Base-by-base conservation (phyloP, 139 green algal species). In the Spirogloea muscicola region DNA sequence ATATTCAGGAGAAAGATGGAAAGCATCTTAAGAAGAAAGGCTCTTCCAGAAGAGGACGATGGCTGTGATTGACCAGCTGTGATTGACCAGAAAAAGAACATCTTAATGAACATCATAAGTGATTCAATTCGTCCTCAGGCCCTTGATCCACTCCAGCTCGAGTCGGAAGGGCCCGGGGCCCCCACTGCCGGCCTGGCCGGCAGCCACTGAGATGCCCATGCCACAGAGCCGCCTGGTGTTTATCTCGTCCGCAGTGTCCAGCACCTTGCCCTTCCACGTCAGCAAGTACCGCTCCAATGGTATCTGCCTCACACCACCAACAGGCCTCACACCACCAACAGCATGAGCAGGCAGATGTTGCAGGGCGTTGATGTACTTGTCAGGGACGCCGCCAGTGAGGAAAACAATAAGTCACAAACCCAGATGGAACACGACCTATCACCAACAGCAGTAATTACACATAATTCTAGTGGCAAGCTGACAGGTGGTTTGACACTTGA, bases 71-170 rank as follows among this genome's bases (percentile, higher is more conserved):
- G n/a, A n/a, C n/a, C n/a, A n/a, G n/a, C n/a, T n/a, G n/a, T n/a
- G n/a, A n/a, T n/a, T n/a, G n/a, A n/a, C n/a, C n/a, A n/a, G n/a
- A n/a, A n/a, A n/a, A n/a, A n/a, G n/a, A n/a, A n/a, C n/a, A n/a
- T n/a, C n/a, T n/a, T n/a, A n/a, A n/a, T n/a, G n/a, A n/a, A n/a
- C n/a, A n/a, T n/a, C n/a, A n/a, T n/a, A n/a, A n/a, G n/a, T n/a
- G n/a, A n/a, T n/a, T n/a, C n/a, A n/a, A n/a, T n/a, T n/a, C n/a
- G n/a, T n/a, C 34, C 68, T 55, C 62, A 77, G 33, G 34, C 62
- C 68, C 59, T 77, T 69, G 31, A 77, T 58, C 68, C 68, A 77
- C 41, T 66, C 68, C 6, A 77, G 27, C 33, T 77, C 68, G 9
- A 77, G 68, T 58, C 60, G 33, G 62, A 51, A 77, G 33, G 68